phyloP scores from a whole-genome alignment of 2,329 filamentous ascomycete genomes.

The Cephalotrichum gorgonifer region DNA sequence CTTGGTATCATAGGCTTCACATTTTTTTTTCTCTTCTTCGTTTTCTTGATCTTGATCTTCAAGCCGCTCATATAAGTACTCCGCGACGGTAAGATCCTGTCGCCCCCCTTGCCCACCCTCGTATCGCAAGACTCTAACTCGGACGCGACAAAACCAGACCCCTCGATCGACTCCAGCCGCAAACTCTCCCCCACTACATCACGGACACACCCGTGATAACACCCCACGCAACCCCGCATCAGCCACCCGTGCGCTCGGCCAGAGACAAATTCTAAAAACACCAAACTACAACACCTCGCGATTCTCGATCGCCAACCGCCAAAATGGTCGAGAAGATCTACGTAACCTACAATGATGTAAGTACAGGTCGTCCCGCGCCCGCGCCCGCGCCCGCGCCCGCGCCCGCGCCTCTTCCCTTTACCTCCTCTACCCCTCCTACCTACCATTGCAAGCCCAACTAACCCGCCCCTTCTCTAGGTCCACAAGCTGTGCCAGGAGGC shows the following conservation, averaged over 20 bases:
- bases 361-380: slow-evolving; percentile 17
- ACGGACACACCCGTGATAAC: neutral
- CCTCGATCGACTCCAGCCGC: neutral
- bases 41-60: too few relatives aligned
- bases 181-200: neutral
- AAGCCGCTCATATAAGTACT: too few relatives aligned
- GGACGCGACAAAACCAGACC: too few relatives aligned
- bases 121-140: too few relatives aligned
- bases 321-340: slow-evolving; percentile 79
- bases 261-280: neutral
- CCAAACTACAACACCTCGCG: neutral
- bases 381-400: neutral
- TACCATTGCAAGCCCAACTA: neutral
- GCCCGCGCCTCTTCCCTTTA: neutral
- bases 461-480: slow-evolving; percentile 45
- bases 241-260: too few relatives aligned
- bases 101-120: too few relatives aligned
- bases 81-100: too few relatives aligned
- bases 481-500: slow-evolving; percentile 93
- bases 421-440: neutral
- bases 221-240: neutral
- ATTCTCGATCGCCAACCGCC: slow-evolving; percentile 10
- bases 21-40: neutral
- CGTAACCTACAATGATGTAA: slow-evolving; percentile 85
- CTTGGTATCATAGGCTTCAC: neutral